These are phyloP conservation scores for Byssoonygena ceratinophila DNA, from an alignment of 2,329 filamentous ascomycete genomes.

Conservation along the genomic window DNA sequence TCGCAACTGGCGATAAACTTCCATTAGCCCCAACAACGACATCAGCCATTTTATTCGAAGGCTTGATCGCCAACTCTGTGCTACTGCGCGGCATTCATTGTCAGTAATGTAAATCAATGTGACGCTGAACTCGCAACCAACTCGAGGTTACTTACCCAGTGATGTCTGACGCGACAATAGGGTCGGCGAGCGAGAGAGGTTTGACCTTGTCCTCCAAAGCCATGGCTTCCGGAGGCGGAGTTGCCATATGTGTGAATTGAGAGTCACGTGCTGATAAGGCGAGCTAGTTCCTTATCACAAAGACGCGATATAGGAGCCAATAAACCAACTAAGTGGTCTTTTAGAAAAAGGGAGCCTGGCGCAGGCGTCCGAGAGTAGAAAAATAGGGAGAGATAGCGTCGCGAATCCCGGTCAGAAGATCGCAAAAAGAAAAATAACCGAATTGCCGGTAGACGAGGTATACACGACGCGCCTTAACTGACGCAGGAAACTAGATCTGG, in stretches of 20 bases:
- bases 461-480: neutral
- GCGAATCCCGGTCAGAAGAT: neutral
- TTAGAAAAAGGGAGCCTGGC: neutral
- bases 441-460: neutral
- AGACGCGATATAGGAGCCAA: no score
- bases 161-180: neutral
- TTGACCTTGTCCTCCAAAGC: constrained; percentile 34
- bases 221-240: constrained; percentile 34
- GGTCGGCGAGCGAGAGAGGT: constrained; percentile 11
- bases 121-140: neutral
- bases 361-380: neutral
- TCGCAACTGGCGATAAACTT: constrained; percentile 7
- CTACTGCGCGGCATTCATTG: neutral
- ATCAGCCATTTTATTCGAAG: neutral
- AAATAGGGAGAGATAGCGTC: neutral
- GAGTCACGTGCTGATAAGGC: constrained; percentile 15
- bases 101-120: neutral
- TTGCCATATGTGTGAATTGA: constrained; percentile 30
- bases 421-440: neutral
- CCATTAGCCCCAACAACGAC: neutral
- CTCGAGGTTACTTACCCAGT: neutral
- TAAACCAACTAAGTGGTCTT: no score
- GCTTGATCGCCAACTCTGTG: neutral
- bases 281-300: neutral
- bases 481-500: neutral